phyloP scores from a whole-genome alignment of 768 basidiomycete species.

The Clitopilus passeckerianus region DNA sequence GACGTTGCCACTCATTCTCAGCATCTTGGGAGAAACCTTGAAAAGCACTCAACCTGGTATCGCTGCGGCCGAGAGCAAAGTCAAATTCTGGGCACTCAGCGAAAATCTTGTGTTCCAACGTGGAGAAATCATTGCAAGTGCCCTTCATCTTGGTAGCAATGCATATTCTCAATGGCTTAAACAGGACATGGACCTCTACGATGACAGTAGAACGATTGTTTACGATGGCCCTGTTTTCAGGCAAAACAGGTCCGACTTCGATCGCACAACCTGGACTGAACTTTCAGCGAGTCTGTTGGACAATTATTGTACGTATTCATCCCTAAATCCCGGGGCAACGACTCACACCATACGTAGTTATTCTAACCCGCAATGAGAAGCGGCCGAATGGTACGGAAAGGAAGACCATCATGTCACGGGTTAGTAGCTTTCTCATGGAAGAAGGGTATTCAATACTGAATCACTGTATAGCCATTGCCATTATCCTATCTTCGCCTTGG shows the following conservation, averaged over 20 bases:
- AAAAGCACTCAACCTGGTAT: constrained; percentile 90
- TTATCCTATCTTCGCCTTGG: constrained; percentile 74
- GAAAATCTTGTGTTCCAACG: constrained; percentile 71
- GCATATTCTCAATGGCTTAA: constrained; percentile 1
- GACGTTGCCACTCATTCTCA: constrained; percentile 65
- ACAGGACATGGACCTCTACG: constrained; percentile 80
- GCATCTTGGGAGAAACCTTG: constrained; percentile 64
- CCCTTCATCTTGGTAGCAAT: background rate
- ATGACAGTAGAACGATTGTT: constrained; percentile 69
- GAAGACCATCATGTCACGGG: constrained; percentile 60
- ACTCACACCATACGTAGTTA: constrained; percentile 34
- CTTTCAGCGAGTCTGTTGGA: constrained; percentile 65
- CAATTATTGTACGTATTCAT: constrained; percentile 57
- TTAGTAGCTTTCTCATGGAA: constrained; percentile 26
- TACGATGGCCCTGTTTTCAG: constrained; percentile 63
- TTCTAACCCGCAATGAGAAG: constrained; percentile 60
- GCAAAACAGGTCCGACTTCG: constrained; percentile 56
- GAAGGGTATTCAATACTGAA: background rate
- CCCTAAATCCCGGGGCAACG: background rate
- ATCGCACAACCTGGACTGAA: constrained; percentile 73
- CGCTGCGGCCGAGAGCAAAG: constrained; percentile 85
- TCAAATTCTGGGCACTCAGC: constrained; percentile 79
- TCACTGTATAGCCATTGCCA: constrained; percentile 64
- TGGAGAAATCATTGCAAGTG: constrained; percentile 76
- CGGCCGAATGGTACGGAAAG: constrained; percentile 40